A percentile compares a stretch with the other conserved stretches of the same genome.
phyloP scores from a whole-genome alignment of 495 filamentous ascomycete genomes.

The Trichoderma orchidacearum region DNA sequence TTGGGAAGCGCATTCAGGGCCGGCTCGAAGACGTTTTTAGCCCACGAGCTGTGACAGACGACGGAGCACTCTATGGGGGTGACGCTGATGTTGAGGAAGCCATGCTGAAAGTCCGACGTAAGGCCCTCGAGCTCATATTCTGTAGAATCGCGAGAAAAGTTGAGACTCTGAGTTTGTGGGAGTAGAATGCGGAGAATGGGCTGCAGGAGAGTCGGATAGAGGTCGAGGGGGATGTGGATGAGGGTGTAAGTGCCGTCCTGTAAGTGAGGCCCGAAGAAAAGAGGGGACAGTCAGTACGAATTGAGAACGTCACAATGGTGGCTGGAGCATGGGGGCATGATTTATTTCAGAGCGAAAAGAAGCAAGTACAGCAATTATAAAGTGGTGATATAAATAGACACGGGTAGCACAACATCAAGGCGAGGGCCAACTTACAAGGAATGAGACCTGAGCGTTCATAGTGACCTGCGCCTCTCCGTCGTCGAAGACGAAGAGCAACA shows the following conservation, averaged over 20 bases:
- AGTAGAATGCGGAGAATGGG: slow-evolving; percentile 77
- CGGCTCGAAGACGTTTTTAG: slow-evolving; percentile 60
- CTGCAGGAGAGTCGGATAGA: slow-evolving; percentile 72
- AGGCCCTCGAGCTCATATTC: slow-evolving; percentile 24
- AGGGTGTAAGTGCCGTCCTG: slow-evolving; percentile 80
- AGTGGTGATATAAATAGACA: too few relatives aligned
- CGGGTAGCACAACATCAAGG: too few relatives aligned
- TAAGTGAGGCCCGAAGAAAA: too few relatives aligned
- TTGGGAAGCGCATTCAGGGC: slow-evolving; percentile 39
- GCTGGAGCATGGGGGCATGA: neutral
- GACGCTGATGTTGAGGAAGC: slow-evolving; percentile 86
- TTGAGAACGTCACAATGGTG: neutral
- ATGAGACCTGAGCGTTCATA: slow-evolving; percentile 43
- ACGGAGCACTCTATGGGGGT: slow-evolving; percentile 90
- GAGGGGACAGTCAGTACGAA: slow-evolving; percentile 2
- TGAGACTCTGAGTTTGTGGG: slow-evolving; percentile 33
- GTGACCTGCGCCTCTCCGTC: slow-evolving; percentile 5
- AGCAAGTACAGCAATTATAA: neutral
- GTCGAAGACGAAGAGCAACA: neutral
- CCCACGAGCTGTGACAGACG: slow-evolving; percentile 65
- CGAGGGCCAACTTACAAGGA: slow-evolving; percentile 34
- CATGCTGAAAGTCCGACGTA: slow-evolving; percentile 36
- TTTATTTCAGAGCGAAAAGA: neutral
- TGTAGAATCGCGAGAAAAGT: slow-evolving; percentile 10
- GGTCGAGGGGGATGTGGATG: slow-evolving; percentile 76